Conservation (phyloP, 176 grass and related monocot species). For the Poa pratensis region DNA sequence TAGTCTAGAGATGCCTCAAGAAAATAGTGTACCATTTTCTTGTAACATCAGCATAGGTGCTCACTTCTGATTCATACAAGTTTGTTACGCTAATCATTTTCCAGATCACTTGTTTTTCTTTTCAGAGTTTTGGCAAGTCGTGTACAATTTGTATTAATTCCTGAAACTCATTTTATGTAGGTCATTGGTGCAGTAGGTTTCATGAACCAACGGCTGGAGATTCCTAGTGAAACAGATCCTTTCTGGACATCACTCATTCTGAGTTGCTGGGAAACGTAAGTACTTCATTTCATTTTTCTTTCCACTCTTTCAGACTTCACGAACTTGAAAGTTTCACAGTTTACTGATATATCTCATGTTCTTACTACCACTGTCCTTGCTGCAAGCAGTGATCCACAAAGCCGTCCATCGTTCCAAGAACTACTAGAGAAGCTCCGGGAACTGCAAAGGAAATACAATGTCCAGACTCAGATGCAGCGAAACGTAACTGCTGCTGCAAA, state of each 20-base stretch:
- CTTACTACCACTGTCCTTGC: slow-evolving; percentile 16
- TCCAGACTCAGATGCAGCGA: slow-evolving; percentile 63
- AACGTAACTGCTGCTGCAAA: slow-evolving; percentile 47
- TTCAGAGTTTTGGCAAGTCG: not conserved
- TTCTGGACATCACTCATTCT: slow-evolving; percentile 83
- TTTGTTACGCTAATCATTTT: not conserved
- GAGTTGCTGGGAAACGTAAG: slow-evolving; percentile 93
- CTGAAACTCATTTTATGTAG: slow-evolving; percentile 44
- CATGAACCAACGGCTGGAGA: slow-evolving; percentile 92
- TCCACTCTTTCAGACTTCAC: not conserved
- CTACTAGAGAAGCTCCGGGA: slow-evolving; percentile 74
- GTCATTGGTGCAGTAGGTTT: slow-evolving; percentile 93
- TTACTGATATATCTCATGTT: slow-evolving; percentile 9
- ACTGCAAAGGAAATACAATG: slow-evolving; percentile 63
- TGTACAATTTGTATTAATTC: slow-evolving; percentile 36
- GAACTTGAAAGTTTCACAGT: not conserved
- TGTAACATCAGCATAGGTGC: not conserved
- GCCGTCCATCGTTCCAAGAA: slow-evolving; percentile 78
- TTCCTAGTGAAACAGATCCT: slow-evolving; percentile 75
- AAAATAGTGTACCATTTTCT: not conserved
- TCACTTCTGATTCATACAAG: not conserved
- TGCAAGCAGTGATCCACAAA: slow-evolving; percentile 67
- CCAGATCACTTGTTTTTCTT: not conserved
- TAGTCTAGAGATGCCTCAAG: slow-evolving; percentile 13
- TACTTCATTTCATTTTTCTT: not conserved